Evolutionary conservation across 106 monocot species (phyloP), one percentile per base, ranked within the genome.

Genomic region (Iris macrosiphon): DNA sequence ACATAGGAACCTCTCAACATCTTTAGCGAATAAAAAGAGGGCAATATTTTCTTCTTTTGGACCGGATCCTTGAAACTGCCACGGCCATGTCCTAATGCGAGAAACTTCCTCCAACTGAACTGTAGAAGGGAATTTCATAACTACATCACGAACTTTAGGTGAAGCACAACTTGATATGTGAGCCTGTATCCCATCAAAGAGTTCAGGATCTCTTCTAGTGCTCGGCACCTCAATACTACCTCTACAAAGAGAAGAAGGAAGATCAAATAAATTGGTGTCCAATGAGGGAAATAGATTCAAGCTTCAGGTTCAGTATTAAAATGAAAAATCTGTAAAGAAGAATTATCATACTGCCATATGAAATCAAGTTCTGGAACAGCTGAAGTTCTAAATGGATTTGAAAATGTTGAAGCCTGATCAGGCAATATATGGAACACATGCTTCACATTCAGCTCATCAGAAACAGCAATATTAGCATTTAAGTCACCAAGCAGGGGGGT

Each of bases 1-100:
- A 4, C 11, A 54, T 24, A 27, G 46, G 20, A 55, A 94, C 93
- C 93, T 84, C 20, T 81, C 78, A 57, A 67, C 18, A 69, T 88
- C 84, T 65, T 72, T 88, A 46, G 93, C 93, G 55, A 94, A 94
- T 72, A 94, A 94, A 61, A 73, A 94, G 12, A 94, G 75, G 38
- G 84, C 93, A 70, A 94, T 78, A 33, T 94, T 78, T 21, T 81
- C 74, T 67, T 84, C 89, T 18, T 55, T 69, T 23, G 85, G 81
- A 49, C 67, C 30, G 21, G 33, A 62, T 40, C 51, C 61, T 6
- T 63, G 52, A 72, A 79, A 89, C 44, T 85, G 84, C 16, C 53
- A 44, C 6, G 81, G 88, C 89, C 88, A 89, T 7, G 59, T 66
- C 11, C 59, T 66, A 31, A 15, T 28, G 1, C 71, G 64, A 52